Base-by-base conservation (phyloP, 106 monocot genomes). In the Hemerocallis citrina region DNA sequence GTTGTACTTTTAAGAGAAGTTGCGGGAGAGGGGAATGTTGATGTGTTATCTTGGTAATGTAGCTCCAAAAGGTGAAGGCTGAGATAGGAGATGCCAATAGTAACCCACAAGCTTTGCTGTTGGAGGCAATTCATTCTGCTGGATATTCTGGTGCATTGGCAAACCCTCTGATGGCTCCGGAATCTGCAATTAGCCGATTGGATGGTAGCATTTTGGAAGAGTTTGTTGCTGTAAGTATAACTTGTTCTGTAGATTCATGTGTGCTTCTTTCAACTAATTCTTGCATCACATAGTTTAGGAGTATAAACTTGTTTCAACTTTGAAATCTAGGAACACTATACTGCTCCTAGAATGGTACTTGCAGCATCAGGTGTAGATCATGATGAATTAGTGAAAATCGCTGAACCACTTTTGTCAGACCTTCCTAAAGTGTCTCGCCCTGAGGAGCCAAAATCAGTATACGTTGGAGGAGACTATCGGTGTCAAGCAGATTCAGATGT, bases 321-420 rank as follows among this genome's bases (percentile, higher is more conserved):
- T 14, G 21, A 16, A 38, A 40, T 51, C 39, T 50, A 92, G 92
- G 84, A 79, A 65, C 78, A 92, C 51, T 92, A 76, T 43, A 92
- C 84, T 74, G 92, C 92, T 40, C 81, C 92, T 6, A 74, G 92
- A 43, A 81, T 92, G 38, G 87, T 92, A 38, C 83, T 92, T 63
- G 87, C 87, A 16, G 92, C 87, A 65, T 84, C 83, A 49, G 92
- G 92, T 63, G 92, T 92, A 50, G 87, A 87, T 12, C 92, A 92
- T 69, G 87, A 87, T 24, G 92, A 84, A 48, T 69, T 92, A 20
- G 56, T 92, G 12, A 78, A 75, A 55, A 68, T 87, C 72, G 83
- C 84, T 46, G 84, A 79, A 47, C 81, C 92, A 43, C 87, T 92
- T 57, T 34, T 92, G 22, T 76, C 76, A 43, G 92, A 92, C 56